Base-by-base conservation (phyloP, 768 basidiomycete genomes). In the Boletales sp. region DNA sequence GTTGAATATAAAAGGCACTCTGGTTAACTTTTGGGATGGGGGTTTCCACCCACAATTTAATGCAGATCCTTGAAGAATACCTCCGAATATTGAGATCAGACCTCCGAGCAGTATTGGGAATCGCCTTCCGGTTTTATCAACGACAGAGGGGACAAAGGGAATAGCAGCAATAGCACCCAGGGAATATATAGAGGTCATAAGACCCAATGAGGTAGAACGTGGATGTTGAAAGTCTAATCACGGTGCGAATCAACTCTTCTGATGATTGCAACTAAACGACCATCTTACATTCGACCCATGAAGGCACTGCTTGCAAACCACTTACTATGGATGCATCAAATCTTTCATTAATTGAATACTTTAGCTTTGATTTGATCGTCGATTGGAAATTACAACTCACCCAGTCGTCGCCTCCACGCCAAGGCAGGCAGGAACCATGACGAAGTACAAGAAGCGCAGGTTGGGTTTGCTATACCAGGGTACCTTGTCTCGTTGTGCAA, bases 391-490 rank as follows among this genome's bases (percentile, higher is more conserved):
- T 21, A 21, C 21, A 41, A 41, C 60, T 51, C 37, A 10, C 60
- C 60, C 60, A 18, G 40, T 52, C 3, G 57, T 61, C 43, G 52
- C 48, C 41, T 57, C 56, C 38, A 61, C 56, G 18, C 51, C 54
- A 1, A 65, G 44, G 42, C 59, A 60, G 14, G 61, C 36, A 15
- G 81, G 83, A 53, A 83, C 68, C 62, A 84, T 71, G 40, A 83
- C 39, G 19, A 84, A 50, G 62, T 84, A 84, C 37, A 84, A 54
- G 21, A 72, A 31, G 18, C 82, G 68, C 52, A 86, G 65, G 53
- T 84, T 84, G 2, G 71, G 81, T 56, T 84, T 86, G 53, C 59
- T 61, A 63, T 83, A 84, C 83, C 83, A 86, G 38, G 81, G 79
- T 7, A 70, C 72, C 35, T 67, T 69, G 61, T 86, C 83, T 45